A percentile compares a stretch with the other conserved stretches of the same genome.
Conservation (phyloP, 805 yeast species). For the Kuraishia piskuri region DNA sequence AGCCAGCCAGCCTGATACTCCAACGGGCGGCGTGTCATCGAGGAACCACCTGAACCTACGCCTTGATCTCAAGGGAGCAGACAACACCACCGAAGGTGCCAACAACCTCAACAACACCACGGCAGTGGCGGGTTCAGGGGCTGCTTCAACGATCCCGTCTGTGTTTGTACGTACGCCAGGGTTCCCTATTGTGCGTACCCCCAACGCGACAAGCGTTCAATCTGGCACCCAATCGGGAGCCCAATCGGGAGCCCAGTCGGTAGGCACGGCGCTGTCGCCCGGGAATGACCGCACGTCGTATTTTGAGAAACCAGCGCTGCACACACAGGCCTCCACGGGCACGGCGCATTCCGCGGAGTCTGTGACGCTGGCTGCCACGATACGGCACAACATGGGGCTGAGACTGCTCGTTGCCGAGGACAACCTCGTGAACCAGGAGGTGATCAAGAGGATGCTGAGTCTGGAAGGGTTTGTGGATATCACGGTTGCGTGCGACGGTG, state of each 20-base stretch:
- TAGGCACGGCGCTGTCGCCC: background rate
- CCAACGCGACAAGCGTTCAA: background rate
- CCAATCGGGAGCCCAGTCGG: background rate
- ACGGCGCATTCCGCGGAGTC: conserved; percentile 32
- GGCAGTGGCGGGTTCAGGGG: too few relatives aligned
- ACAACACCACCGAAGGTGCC: background rate
- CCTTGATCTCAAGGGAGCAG: background rate
- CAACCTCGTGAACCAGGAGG: conserved; percentile 90
- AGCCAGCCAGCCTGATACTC: background rate
- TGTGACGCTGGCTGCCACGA: background rate
- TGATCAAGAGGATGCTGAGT: conserved; percentile 77
- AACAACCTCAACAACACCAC: too few relatives aligned
- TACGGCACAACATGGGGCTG: conserved; percentile 14
- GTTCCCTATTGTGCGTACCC: background rate
- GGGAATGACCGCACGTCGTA: conserved; percentile 11
- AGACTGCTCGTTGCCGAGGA: conserved; percentile 87
- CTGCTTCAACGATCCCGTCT: background rate
- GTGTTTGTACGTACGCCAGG: background rate
- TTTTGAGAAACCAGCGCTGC: conserved; percentile 34
- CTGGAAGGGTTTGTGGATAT: conserved; percentile 73
- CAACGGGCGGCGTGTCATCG: background rate
- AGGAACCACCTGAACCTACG: background rate
- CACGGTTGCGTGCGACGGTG: conserved; percentile 82
- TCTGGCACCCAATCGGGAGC: background rate
- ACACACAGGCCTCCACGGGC: conserved; percentile 41